A percentile compares a stretch with the other conserved stretches of the same genome.
Conservation (phyloP, 2,329 filamentous ascomycete species). For the Diaporthe longicolla region DNA sequence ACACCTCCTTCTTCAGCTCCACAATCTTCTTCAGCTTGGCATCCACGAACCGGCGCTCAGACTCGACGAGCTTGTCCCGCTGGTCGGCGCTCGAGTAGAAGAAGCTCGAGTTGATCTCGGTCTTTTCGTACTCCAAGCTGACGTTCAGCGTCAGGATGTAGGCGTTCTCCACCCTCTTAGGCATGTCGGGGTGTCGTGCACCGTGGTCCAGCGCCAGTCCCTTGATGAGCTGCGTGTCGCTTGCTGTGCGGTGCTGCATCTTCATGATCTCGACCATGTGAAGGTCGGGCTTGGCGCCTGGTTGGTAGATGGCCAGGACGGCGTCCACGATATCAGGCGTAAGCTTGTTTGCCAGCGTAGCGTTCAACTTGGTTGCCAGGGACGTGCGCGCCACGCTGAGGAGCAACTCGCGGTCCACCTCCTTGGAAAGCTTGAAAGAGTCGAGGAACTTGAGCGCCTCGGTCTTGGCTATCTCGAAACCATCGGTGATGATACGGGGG, state of each 20-base stretch:
- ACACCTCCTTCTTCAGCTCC: conserved; percentile 97
- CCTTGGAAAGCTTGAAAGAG: conserved; percentile 87
- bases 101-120: conserved; percentile 98
- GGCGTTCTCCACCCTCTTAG: conserved; percentile 94
- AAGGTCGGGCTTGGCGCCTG: conserved; percentile 92
- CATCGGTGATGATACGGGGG: conserved; percentile 95
- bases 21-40: conserved; percentile 98
- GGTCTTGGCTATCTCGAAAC: conserved; percentile 95
- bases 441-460: conserved; percentile 97
- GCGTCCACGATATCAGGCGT: conserved; percentile 97
- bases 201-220: conserved; percentile 95
- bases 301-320: conserved; percentile 92
- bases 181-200: conserved; percentile 97
- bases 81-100: conserved; percentile 98
- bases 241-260: conserved; percentile 97
- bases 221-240: conserved; percentile 95
- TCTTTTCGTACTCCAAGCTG: conserved; percentile 98
- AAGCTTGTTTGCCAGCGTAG: conserved; percentile 87
- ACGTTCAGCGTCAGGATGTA: conserved; percentile 96
- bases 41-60: conserved; percentile 94
- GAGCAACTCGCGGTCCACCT: conserved; percentile 94
- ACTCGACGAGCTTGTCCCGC: conserved; percentile 97
- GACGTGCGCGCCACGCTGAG: conserved; percentile 95
- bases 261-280: conserved; percentile 99
- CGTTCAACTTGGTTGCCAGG: conserved; percentile 94